Evolutionary conservation across 2,329 filamentous ascomycete species (phyloP).

Genomic region (Paracoccidioides lutzii): DNA sequence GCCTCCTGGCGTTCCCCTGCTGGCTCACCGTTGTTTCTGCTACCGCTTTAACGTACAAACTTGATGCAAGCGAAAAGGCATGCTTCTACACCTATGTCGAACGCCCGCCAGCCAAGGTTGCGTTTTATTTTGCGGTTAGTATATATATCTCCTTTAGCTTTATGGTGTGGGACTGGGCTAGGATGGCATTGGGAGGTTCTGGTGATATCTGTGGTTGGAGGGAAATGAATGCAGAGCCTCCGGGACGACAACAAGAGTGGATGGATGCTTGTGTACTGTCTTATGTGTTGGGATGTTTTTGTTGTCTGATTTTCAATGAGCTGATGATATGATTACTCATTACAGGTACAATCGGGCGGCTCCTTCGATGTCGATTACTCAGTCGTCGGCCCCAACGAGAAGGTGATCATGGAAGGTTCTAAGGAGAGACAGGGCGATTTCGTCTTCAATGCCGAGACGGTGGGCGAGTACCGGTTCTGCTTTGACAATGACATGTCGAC

Average conservation of each 20-base stretch:
- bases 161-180: neutral
- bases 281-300: too few relatives aligned
- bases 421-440: constrained; percentile 96
- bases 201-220: neutral
- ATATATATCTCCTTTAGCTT: neutral
- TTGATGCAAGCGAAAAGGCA: constrained; percentile 80
- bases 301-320: neutral
- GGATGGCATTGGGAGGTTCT: neutral
- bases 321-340: neutral
- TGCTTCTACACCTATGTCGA: constrained; percentile 84
- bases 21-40: constrained; percentile 60
- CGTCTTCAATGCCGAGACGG: constrained; percentile 81
- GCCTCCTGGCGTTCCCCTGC: constrained; percentile 61
- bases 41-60: constrained; percentile 88
- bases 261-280: too few relatives aligned
- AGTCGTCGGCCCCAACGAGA: constrained; percentile 69
- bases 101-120: constrained; percentile 71
- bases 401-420: constrained; percentile 67
- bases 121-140: constrained; percentile 95
- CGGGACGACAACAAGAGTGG: too few relatives aligned
- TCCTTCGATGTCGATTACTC: constrained; percentile 94
- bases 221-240: neutral
- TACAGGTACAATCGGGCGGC: constrained; percentile 89
- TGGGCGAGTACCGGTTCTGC: constrained; percentile 91
- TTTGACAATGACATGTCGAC: constrained; percentile 99